Evolutionary conservation across 2,329 filamentous ascomycete species (phyloP).

Genomic region (Colletotrichum lentis): DNA sequence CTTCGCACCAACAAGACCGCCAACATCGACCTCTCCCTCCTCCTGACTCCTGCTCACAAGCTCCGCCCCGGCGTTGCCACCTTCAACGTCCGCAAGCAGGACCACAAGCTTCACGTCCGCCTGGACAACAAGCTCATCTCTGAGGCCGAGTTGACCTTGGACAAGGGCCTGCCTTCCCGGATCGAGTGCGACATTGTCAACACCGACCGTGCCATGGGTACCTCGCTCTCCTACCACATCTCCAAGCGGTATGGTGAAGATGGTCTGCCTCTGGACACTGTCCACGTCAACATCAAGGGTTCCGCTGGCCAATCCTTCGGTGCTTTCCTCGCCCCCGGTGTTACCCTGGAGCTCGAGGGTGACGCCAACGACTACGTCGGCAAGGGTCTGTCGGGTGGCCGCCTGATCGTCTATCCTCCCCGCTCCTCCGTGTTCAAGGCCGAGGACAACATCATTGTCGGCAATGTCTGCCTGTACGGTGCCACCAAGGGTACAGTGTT

Average conservation of each 20-base stretch:
- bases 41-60: slow-evolving; percentile 94
- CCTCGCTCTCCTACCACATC: slow-evolving; percentile 94
- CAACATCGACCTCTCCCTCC: slow-evolving; percentile 91
- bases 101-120: slow-evolving; percentile 90
- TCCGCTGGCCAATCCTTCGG: slow-evolving; percentile 97
- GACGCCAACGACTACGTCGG: slow-evolving; percentile 97
- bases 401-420: slow-evolving; percentile 91
- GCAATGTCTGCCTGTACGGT: slow-evolving; percentile 95
- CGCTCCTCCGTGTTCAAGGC: slow-evolving; percentile 92
- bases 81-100: slow-evolving; percentile 97
- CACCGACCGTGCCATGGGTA: slow-evolving; percentile 92
- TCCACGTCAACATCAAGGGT: slow-evolving; percentile 95
- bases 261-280: slow-evolving; percentile 89
- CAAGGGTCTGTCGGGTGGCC: slow-evolving; percentile 92
- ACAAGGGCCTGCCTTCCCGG: slow-evolving; percentile 90
- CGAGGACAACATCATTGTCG: slow-evolving; percentile 93
- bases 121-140: slow-evolving; percentile 97
- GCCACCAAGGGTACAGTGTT: slow-evolving; percentile 90
- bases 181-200: slow-evolving; percentile 98
- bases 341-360: slow-evolving; percentile 93
- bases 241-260: slow-evolving; percentile 90
- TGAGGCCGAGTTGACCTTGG: slow-evolving; percentile 91
- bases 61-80: slow-evolving; percentile 93
- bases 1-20: slow-evolving; percentile 86
- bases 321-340: slow-evolving; percentile 90